phyloP scores from a whole-genome alignment of 1,284 basidiomycete genomes.

The Ceratobasidium sp. region DNA sequence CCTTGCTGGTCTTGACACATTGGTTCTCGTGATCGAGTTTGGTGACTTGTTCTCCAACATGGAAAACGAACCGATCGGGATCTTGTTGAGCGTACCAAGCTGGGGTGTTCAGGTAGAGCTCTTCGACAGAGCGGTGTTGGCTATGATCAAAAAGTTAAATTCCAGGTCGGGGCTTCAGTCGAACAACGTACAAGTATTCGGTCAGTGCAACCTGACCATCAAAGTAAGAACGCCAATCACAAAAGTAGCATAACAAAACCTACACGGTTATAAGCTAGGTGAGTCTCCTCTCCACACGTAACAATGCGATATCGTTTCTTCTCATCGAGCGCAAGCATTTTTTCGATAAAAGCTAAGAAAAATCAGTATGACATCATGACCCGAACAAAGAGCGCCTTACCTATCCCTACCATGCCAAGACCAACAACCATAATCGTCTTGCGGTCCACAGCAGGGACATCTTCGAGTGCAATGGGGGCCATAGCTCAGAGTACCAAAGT shows the following conservation, averaged over 20 bases:
- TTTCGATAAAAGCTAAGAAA: constrained; percentile 73
- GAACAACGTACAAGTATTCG: constrained; percentile 48
- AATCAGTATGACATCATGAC: constrained; percentile 51
- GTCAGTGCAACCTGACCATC: constrained; percentile 28
- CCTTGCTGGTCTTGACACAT: constrained; percentile 64
- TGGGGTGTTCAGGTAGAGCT: constrained; percentile 73
- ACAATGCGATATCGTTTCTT: constrained; percentile 66
- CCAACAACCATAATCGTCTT: constrained; percentile 67
- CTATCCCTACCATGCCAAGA: constrained; percentile 78
- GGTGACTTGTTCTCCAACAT: constrained; percentile 68
- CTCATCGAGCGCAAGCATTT: constrained; percentile 70
- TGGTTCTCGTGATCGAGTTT: constrained; percentile 64
- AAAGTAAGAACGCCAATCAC: neutral
- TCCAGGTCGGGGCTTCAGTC: too few relatives aligned
- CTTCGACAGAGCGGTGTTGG: constrained; percentile 72
- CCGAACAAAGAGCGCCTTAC: constrained; percentile 55
- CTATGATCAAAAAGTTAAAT: constrained; percentile 58
- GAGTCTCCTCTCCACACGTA: constrained; percentile 71
- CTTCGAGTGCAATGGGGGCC: constrained; percentile 32
- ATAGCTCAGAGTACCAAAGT: neutral
- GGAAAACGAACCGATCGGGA: constrained; percentile 66
- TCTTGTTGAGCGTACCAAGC: constrained; percentile 74
- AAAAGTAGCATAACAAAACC: neutral
- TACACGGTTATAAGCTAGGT: constrained; percentile 56
- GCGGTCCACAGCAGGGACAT: constrained; percentile 27